Evolutionary conservation across 345 rosid species (phyloP).

Genomic region (Ricinus communis): DNA sequence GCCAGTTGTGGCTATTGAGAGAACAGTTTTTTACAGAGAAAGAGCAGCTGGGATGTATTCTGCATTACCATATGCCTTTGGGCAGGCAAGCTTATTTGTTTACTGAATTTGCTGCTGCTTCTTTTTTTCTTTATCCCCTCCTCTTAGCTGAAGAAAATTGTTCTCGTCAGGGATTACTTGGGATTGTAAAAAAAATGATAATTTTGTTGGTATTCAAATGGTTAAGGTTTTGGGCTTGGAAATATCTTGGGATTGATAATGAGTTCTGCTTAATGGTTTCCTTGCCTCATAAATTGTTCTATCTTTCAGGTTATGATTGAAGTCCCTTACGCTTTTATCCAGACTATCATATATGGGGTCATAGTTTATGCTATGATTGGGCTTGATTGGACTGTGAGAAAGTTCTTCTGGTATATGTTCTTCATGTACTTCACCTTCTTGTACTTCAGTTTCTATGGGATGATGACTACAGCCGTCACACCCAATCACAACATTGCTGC

Average conservation of each 20-base stretch:
- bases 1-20: conserved; percentile 63
- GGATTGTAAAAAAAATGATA: too few relatives aligned
- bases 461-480: conserved; percentile 55
- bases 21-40: conserved; percentile 80
- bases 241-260: background rate
- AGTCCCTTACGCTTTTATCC: conserved; percentile 53
- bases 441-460: conserved; percentile 46
- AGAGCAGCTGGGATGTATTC: conserved; percentile 88
- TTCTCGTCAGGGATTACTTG: too few relatives aligned
- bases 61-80: conserved; percentile 67
- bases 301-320: conserved; percentile 53
- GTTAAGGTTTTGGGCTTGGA: background rate
- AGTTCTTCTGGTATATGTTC: conserved; percentile 71
- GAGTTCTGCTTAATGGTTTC: background rate
- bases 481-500: conserved; percentile 55
- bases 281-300: too few relatives aligned
- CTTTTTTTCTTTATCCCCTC: background rate
- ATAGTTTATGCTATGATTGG: conserved; percentile 71
- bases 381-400: conserved; percentile 49
- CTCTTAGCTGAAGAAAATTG: background rate
- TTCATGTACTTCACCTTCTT: conserved; percentile 60
- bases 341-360: conserved; percentile 45
- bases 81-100: conserved; percentile 36
- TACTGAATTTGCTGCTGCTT: too few relatives aligned
- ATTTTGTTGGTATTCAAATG: background rate